Evolutionary conservation across 441 rosid genomes (phyloP).

Genomic region (Brassica balearica): DNA sequence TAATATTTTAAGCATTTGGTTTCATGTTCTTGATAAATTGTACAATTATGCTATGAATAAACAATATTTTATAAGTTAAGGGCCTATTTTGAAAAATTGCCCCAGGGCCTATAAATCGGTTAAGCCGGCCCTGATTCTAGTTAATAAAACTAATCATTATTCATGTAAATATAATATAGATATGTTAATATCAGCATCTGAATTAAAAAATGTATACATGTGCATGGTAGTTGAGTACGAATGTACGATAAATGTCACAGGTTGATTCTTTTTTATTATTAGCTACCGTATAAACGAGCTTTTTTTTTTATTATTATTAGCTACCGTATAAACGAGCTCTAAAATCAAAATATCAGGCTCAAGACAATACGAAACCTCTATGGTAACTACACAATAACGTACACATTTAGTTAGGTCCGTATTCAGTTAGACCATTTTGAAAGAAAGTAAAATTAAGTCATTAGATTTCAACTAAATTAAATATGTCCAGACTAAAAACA

Average conservation of each 20-base stretch:
- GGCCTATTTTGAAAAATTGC: not conserved
- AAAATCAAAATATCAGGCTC: no score
- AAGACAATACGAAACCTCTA: not conserved
- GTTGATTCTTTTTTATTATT: no score
- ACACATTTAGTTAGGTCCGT: constrained; percentile 12
- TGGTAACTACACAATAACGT: constrained; percentile 4
- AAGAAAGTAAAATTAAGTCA: constrained; percentile 16
- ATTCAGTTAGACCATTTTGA: not conserved
- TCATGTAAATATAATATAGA: no score
- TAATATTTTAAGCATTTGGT: not conserved
- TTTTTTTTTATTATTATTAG: no score
- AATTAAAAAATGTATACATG: no score
- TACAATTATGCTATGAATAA: not conserved
- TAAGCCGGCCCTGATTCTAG: not conserved
- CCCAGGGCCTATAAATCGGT: not conserved
- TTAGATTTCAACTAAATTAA: constrained; percentile 7
- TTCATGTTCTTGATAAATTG: not conserved
- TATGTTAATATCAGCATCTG: no score
- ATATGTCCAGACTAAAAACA: constrained; percentile 23
- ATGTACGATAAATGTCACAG: no score
- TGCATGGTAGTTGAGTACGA: no score
- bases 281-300: no score
- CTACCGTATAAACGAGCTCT: no score
- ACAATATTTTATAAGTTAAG: not conserved
- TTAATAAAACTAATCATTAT: no score